Evolutionary conservation across 176 grass and related monocot species (phyloP).

Genomic region (Oryza coarctata): DNA sequence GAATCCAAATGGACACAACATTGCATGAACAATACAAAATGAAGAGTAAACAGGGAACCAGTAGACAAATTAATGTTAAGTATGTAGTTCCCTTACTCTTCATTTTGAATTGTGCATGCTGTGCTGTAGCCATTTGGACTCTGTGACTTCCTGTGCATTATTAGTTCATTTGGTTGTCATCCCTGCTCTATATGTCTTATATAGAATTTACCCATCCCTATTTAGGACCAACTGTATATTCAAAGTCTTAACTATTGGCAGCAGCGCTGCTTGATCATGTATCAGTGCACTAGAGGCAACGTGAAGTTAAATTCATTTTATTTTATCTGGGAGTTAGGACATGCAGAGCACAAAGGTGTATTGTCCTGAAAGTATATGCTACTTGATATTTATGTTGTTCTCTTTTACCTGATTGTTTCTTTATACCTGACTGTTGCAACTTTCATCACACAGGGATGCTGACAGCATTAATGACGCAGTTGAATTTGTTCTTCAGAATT

Average conservation of each 20-base stretch:
- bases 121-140: neutral
- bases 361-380: neutral
- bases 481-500: conserved; percentile 99
- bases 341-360: neutral
- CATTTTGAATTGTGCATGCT: conserved; percentile 14
- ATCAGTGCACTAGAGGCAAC: neutral
- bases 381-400: conserved; percentile 14
- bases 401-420: neutral
- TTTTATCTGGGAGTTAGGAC: neutral
- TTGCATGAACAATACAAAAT: conserved; percentile 7
- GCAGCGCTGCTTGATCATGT: conserved; percentile 1
- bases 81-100: neutral
- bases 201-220: conserved; percentile 14
- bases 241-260: conserved; percentile 16
- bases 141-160: conserved; percentile 26
- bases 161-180: conserved; percentile 28
- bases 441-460: conserved; percentile 58
- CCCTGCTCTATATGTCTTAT: neutral
- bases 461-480: conserved; percentile 88
- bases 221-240: neutral
- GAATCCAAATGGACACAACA: neutral
- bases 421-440: conserved; percentile 21
- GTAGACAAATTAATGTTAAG: neutral
- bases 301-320: conserved; percentile 26
- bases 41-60: neutral